Conservation (phyloP, 208 protist species). For the Trypanosoma grayi region DNA sequence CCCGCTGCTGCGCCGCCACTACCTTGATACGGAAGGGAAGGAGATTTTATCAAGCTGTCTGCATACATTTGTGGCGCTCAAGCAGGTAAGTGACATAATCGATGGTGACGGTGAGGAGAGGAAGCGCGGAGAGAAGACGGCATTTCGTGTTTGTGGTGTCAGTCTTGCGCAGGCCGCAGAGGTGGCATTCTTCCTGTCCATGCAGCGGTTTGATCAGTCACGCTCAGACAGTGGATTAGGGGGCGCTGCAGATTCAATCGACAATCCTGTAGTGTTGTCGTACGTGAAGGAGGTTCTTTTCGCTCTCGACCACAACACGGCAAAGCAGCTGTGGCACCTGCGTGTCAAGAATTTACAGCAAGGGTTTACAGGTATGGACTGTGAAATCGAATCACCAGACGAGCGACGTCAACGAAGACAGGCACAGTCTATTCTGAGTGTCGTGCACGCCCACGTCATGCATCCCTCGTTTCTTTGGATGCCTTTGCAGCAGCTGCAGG, state of each 20-base stretch:
- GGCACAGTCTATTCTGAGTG: constrained; percentile 52
- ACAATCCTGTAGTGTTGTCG: constrained; percentile 15
- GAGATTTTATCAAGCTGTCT: constrained; percentile 11
- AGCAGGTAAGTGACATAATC: constrained; percentile 13
- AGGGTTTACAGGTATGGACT: constrained; percentile 49
- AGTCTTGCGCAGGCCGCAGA: constrained; percentile 51
- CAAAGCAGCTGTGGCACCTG: constrained; percentile 66
- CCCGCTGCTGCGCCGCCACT: constrained; percentile 49
- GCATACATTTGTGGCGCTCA: constrained; percentile 13
- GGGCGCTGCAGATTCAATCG: neutral
- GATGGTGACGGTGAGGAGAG: constrained; percentile 14
- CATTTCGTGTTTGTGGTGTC: constrained; percentile 47
- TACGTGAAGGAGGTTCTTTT: constrained; percentile 63
- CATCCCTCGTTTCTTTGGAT: constrained; percentile 80
- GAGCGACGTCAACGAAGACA: constrained; percentile 37
- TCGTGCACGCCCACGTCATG: constrained; percentile 55
- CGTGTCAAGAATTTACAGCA: constrained; percentile 32
- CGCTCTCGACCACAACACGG: constrained; percentile 66
- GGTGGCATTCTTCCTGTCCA: constrained; percentile 59
- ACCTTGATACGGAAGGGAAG: constrained; percentile 25
- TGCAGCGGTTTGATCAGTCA: constrained; percentile 13
- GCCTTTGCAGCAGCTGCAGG: constrained; percentile 73
- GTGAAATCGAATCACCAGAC: constrained; percentile 22
- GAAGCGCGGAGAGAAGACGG: neutral
- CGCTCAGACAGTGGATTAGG: constrained; percentile 5